phyloP scores from a whole-genome alignment of 1,284 basidiomycete genomes.

The Ganoderma resinaceum region DNA sequence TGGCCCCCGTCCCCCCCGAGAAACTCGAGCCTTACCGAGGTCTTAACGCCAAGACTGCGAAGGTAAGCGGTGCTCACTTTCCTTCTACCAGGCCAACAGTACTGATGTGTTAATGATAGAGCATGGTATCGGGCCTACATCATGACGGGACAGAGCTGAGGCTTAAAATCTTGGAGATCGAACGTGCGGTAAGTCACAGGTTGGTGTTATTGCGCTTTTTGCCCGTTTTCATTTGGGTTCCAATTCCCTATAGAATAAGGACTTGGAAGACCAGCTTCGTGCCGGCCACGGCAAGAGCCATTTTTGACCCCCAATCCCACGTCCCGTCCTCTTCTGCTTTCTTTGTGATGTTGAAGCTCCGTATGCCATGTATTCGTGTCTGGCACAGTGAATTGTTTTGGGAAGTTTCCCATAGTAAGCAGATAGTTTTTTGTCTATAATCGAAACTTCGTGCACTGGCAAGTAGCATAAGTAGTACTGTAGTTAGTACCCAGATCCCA shows the following conservation, averaged over 20 bases:
- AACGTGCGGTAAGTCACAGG: slow-evolving; percentile 60
- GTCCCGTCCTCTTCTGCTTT: not conserved
- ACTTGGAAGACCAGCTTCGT: slow-evolving; percentile 20
- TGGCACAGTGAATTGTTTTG: not conserved
- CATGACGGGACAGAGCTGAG: slow-evolving; percentile 64
- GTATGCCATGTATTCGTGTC: not conserved
- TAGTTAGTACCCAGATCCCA: not conserved
- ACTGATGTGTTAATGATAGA: slow-evolving; percentile 46
- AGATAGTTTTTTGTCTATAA: not conserved
- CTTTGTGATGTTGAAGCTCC: not conserved
- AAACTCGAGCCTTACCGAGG: slow-evolving; percentile 38
- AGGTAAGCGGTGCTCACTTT: slow-evolving; percentile 48
- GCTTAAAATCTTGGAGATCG: slow-evolving; percentile 68
- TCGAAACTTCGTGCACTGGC: not conserved
- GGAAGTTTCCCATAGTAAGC: not conserved
- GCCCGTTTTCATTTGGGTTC: not conserved
- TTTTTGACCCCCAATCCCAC: not conserved
- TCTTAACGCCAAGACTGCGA: slow-evolving; percentile 71
- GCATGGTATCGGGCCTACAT: slow-evolving; percentile 74
- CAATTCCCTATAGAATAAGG: slow-evolving; percentile 17
- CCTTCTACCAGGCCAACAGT: not conserved
- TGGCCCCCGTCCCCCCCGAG: slow-evolving; percentile 37
- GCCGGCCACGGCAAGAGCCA: not conserved
- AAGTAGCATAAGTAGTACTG: no score
- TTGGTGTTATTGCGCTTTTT: slow-evolving; percentile 2